Evolutionary conservation across 805 yeast species (phyloP).

Genomic region (Wickerhamomyces kurtzmanii): DNA sequence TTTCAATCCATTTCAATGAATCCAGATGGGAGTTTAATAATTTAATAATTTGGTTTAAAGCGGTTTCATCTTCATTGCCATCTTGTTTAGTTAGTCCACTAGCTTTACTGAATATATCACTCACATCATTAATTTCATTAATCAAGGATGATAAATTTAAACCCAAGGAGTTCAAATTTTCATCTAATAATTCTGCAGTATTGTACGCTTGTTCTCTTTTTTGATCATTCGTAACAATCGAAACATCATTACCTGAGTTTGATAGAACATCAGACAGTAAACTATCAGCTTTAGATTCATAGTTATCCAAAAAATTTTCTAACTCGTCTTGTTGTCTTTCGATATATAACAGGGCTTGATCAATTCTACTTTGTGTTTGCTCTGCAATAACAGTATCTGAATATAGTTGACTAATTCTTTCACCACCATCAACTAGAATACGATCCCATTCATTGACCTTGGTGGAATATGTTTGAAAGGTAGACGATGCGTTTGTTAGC

Average conservation of each 20-base stretch:
- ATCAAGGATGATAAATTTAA: conserved; percentile 67
- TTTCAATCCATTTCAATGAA: conserved; percentile 80
- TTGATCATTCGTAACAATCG: conserved; percentile 57
- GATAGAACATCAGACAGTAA: conserved; percentile 25
- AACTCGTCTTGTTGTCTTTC: conserved; percentile 90
- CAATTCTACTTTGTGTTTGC: conserved; percentile 74
- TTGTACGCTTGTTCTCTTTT: conserved; percentile 85
- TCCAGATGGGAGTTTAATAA: conserved; percentile 83
- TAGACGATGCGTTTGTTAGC: conserved; percentile 58
- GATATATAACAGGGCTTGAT: conserved; percentile 77
- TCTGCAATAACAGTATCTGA: conserved; percentile 76
- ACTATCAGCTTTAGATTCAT: conserved; percentile 42
- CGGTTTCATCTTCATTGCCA: conserved; percentile 31
- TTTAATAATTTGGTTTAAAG: conserved; percentile 63
- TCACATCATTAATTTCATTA: conserved; percentile 73
- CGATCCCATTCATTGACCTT: conserved; percentile 83
- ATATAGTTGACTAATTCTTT: conserved; percentile 69
- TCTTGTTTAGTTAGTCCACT: conserved; percentile 28
- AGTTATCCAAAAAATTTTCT: conserved; percentile 70
- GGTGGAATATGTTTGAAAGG: conserved; percentile 66
- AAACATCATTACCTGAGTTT: conserved; percentile 16
- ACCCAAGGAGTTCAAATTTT: conserved; percentile 69
- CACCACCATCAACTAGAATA: conserved; percentile 75
- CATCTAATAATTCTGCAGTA: conserved; percentile 78
- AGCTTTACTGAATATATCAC: conserved; percentile 68